phyloP scores from a whole-genome alignment of 805 yeast genomes.

The Sugiyamaella mastotermitis region DNA sequence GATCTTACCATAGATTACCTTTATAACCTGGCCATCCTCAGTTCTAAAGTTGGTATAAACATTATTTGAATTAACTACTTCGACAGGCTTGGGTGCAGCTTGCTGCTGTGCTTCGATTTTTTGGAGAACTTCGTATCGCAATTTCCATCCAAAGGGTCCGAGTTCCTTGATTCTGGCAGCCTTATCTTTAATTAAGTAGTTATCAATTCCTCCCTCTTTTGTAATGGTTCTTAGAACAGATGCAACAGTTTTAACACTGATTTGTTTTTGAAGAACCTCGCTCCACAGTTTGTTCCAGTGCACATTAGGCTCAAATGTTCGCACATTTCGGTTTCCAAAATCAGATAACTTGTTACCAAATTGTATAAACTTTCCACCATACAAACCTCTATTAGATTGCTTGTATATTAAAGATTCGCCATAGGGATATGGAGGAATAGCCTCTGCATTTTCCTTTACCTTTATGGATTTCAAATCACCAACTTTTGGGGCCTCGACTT shows the following conservation, averaged over 20 bases:
- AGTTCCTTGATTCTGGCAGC: slow-evolving; percentile 86
- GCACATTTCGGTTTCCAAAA: slow-evolving; percentile 62
- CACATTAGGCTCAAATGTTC: slow-evolving; percentile 78
- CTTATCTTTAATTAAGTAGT: slow-evolving; percentile 78
- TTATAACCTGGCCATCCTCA: slow-evolving; percentile 38
- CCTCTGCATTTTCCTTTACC: slow-evolving; percentile 37
- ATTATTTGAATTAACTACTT: slow-evolving; percentile 29
- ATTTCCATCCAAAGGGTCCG: slow-evolving; percentile 88
- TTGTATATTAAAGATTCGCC: slow-evolving; percentile 75
- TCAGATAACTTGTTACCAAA: slow-evolving; percentile 77
- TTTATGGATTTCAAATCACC: slow-evolving; percentile 39
- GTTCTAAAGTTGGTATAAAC: slow-evolving; percentile 46
- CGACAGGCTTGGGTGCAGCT: slow-evolving; percentile 35
- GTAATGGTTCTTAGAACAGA: slow-evolving; percentile 80
- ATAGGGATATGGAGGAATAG: slow-evolving; percentile 66
- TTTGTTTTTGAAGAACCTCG: slow-evolving; percentile 55
- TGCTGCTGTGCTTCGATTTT: slow-evolving; percentile 33
- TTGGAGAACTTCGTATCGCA: slow-evolving; percentile 67
- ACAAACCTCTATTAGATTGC: slow-evolving; percentile 81
- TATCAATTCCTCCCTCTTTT: slow-evolving; percentile 93
- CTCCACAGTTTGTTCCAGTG: slow-evolving; percentile 77
- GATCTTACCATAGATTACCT: slow-evolving; percentile 59
- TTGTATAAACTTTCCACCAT: slow-evolving; percentile 79
- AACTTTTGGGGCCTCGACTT: slow-evolving; percentile 27
- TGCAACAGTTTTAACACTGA: slow-evolving; percentile 63